A percentile compares a stretch with the other conserved stretches of the same genome.
Evolutionary conservation across 352 stramenopile genomes (phyloP).

Genomic region (Phytopythium montanum): DNA sequence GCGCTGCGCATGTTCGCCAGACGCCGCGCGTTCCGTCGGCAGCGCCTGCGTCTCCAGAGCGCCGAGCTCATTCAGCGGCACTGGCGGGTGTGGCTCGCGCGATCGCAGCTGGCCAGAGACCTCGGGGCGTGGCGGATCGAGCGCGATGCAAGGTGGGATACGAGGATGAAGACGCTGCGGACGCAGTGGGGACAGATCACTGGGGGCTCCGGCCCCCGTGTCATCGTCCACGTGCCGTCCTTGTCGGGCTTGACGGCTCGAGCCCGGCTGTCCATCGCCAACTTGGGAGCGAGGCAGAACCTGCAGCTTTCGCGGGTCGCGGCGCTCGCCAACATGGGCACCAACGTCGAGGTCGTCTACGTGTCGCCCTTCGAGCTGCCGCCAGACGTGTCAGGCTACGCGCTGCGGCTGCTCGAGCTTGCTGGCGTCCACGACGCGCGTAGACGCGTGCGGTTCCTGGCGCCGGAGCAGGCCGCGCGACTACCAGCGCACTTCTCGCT

Average conservation of each 20-base stretch:
- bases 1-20: conserved; percentile 61
- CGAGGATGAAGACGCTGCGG: conserved; percentile 41
- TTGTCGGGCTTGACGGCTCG: conserved; percentile 65
- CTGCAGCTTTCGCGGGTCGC: conserved; percentile 78
- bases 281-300: conserved; percentile 78
- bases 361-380: conserved; percentile 81
- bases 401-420: conserved; percentile 84
- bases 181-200: conserved; percentile 54
- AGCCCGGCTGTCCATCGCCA: conserved; percentile 53
- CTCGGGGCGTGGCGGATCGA: conserved; percentile 32
- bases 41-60: conserved; percentile 32
- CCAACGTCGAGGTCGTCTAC: conserved; percentile 87
- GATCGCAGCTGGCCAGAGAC: conserved; percentile 33
- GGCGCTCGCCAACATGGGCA: conserved; percentile 47
- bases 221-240: conserved; percentile 82
- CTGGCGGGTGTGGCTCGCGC: conserved; percentile 49
- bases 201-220: conserved; percentile 24
- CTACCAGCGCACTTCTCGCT: conserved; percentile 85
- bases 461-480: conserved; percentile 74
- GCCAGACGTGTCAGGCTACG: conserved; percentile 73
- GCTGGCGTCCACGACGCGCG: conserved; percentile 48
- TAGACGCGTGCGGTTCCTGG: conserved; percentile 73
- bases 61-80: conserved; percentile 56
- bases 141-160: conserved; percentile 39
- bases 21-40: conserved; percentile 39